Evolutionary conservation across 352 stramenopile genomes (phyloP).

Genomic region (Phytophthora lateralis): DNA sequence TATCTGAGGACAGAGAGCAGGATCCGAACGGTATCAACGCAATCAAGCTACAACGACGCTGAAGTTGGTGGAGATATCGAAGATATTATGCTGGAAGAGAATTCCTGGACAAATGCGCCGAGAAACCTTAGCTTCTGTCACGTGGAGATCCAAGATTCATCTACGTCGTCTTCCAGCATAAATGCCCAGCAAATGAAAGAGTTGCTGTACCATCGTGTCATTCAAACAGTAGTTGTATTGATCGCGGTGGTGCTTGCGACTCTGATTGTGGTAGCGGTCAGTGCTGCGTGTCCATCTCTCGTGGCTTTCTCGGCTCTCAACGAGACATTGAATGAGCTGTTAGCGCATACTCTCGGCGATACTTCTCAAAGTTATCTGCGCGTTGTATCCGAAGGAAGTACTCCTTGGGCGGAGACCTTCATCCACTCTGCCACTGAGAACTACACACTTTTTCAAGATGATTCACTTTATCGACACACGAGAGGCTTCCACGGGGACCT

Average conservation of each 20-base stretch:
- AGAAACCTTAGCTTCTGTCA: constrained; percentile 10
- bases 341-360: constrained; percentile 3
- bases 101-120: constrained; percentile 2
- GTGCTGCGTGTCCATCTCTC: constrained; percentile 2
- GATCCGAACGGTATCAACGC: constrained; percentile 13
- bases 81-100: constrained; percentile 16
- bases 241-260: constrained; percentile 6
- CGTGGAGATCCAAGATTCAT: background rate
- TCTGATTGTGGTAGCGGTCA: constrained; percentile 5
- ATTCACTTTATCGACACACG: constrained; percentile 33
- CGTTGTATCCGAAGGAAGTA: background rate
- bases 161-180: background rate
- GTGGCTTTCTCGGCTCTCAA: constrained; percentile 23
- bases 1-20: constrained; percentile 6
- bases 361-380: constrained; percentile 10
- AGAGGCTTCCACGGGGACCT: constrained; percentile 47
- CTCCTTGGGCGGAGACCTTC: background rate
- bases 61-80: constrained; percentile 3
- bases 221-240: background rate
- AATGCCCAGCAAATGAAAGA: background rate
- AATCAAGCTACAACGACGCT: constrained; percentile 2
- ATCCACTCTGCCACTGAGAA: constrained; percentile 46
- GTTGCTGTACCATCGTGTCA: constrained; percentile 1
- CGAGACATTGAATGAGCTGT: constrained; percentile 28
- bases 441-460: constrained; percentile 23